Conservation (phyloP, 441 rosid species). For the Gossypium armourianum region DNA sequence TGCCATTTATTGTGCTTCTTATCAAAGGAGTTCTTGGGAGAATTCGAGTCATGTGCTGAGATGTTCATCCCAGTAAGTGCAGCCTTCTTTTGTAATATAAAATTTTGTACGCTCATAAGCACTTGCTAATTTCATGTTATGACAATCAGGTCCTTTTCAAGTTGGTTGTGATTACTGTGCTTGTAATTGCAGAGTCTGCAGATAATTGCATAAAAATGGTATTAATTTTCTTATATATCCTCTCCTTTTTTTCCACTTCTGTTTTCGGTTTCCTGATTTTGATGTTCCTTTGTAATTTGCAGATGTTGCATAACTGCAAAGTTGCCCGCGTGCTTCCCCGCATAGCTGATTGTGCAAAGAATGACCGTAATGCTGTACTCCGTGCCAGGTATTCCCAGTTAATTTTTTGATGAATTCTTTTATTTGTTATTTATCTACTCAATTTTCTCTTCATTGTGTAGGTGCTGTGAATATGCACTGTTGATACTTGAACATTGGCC, state of each 20-base stretch:
- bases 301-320: constrained; percentile 94
- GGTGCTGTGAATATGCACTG: constrained; percentile 91
- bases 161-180: constrained; percentile 99
- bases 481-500: constrained; percentile 89
- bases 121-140: constrained; percentile 27
- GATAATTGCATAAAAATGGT: constrained; percentile 98
- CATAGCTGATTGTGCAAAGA: constrained; percentile 81
- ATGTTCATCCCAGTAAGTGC: constrained; percentile 73
- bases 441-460: constrained; percentile 26
- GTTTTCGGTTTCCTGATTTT: constrained; percentile 13
- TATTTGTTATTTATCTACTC: constrained; percentile 15
- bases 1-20: constrained; percentile 86
- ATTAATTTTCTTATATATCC: constrained; percentile 18
- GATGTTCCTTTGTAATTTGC: constrained; percentile 11
- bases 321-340: constrained; percentile 81
- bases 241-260: not conserved
- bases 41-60: constrained; percentile 91
- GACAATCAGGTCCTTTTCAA: constrained; percentile 93
- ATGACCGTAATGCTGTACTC: constrained; percentile 77
- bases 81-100: constrained; percentile 11
- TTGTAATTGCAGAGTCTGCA: constrained; percentile 97
- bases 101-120: constrained; percentile 14
- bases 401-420: not conserved
- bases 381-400: constrained; percentile 64
- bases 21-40: constrained; percentile 88